A percentile compares a stretch with the other conserved stretches of the same genome.
These are phyloP conservation scores for Gossypium ekmanianum DNA, from an alignment of 345 rosid genomes.

Conservation along the genomic window DNA sequence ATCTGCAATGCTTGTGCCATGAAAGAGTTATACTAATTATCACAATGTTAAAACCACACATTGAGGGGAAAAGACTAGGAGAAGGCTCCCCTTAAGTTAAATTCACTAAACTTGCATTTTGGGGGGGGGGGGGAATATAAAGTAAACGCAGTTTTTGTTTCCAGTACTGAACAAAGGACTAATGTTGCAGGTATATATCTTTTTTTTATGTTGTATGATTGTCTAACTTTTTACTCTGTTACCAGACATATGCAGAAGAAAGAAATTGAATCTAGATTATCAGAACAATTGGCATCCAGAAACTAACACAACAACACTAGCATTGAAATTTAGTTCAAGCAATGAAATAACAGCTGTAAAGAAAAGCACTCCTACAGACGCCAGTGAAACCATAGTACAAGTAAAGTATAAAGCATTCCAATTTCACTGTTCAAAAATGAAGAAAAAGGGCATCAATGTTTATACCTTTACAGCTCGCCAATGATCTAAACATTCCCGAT, in stretches of 20 bases:
- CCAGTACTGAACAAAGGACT: not conserved
- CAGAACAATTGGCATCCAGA: not conserved
- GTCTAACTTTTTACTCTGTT: not conserved
- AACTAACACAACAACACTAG: not conserved
- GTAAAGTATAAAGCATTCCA: not conserved
- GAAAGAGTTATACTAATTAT: too few species aligned
- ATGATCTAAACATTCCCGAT: constrained; percentile 95
- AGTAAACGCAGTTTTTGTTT: not conserved
- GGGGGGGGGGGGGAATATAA: too few species aligned
- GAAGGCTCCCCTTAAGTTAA: not conserved
- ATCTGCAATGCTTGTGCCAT: too few species aligned
- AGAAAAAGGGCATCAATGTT: not conserved
- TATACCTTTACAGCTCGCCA: constrained; percentile 94
- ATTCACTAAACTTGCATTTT: not conserved
- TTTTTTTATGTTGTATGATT: not conserved
- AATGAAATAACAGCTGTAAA: not conserved
- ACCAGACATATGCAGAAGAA: not conserved
- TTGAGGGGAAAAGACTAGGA: too few species aligned
- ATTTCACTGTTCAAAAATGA: not conserved
- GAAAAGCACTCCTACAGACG: not conserved
- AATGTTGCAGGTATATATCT: not conserved
- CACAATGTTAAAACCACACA: too few species aligned
- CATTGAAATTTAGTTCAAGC: not conserved
- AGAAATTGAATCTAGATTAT: not conserved
- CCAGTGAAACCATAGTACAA: not conserved